phyloP scores from a whole-genome alignment of 1,284 basidiomycete genomes.

The Waitea zeae region DNA sequence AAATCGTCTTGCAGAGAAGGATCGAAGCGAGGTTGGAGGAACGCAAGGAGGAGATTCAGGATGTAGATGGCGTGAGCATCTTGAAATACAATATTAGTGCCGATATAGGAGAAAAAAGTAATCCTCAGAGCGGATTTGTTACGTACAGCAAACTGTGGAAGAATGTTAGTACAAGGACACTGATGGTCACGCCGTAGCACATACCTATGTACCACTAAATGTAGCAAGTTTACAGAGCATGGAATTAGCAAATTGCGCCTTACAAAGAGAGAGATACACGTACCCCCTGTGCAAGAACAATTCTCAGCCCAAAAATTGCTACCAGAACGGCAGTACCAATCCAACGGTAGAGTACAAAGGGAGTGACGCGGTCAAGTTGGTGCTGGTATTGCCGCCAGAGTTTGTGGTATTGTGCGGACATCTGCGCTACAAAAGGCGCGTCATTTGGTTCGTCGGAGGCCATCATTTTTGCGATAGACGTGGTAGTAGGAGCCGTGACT shows the following conservation, averaged over 20 bases:
- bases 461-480: neutral
- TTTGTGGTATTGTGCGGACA: constrained; percentile 23
- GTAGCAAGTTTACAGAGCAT: too few relatives aligned
- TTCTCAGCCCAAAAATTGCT: constrained; percentile 70
- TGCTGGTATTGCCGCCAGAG: constrained; percentile 64
- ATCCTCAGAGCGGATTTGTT: too few relatives aligned
- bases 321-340: constrained; percentile 61
- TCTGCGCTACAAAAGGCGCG: neutral
- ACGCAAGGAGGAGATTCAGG: constrained; percentile 77
- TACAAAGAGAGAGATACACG: constrained; percentile 19
- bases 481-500: neutral
- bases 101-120: neutral
- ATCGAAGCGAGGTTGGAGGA: constrained; percentile 90
- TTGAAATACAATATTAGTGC: constrained; percentile 13
- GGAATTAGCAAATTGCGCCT: neutral
- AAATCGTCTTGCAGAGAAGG: constrained; percentile 89
- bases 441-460: neutral
- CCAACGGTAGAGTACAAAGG: constrained; percentile 83
- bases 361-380: constrained; percentile 81
- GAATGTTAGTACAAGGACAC: neutral
- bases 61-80: constrained; percentile 88
- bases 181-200: constrained; percentile 7
- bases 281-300: constrained; percentile 81
- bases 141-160: constrained; percentile 49
- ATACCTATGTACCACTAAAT: constrained; percentile 83